These are phyloP conservation scores for Coemansia biformis DNA, from an alignment of 192 early-diverging fungal genomes.

Conservation along the genomic window DNA sequence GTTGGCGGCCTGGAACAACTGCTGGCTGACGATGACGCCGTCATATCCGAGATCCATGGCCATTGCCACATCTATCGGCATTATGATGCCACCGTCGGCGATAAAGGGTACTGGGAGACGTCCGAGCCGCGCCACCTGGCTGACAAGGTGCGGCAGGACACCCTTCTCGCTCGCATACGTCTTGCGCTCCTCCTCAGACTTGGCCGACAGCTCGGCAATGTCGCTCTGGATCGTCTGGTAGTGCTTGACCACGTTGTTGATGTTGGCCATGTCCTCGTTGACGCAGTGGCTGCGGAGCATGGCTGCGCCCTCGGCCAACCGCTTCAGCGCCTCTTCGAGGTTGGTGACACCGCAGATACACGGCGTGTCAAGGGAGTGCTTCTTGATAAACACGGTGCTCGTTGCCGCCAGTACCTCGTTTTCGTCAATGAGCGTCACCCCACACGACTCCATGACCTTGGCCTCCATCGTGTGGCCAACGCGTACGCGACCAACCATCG, in stretches of 20 bases:
- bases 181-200: too few relatives aligned
- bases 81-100: constrained; percentile 89
- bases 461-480: constrained; percentile 8
- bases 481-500: constrained; percentile 4
- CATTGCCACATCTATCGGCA: constrained; percentile 91
- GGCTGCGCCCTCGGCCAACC: constrained; percentile 85
- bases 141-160: neutral
- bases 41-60: constrained; percentile 97
- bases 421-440: constrained; percentile 90
- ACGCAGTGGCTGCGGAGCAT: constrained; percentile 95
- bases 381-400: constrained; percentile 77
- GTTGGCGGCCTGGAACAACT: constrained; percentile 83
- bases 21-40: constrained; percentile 89
- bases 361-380: constrained; percentile 75
- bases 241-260: too few relatives aligned
- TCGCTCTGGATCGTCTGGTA: too few relatives aligned
- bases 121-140: neutral
- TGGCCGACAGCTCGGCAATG: too few relatives aligned
- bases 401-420: constrained; percentile 63
- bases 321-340: constrained; percentile 80
- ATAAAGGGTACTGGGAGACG: constrained; percentile 96
- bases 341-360: constrained; percentile 87
- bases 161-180: too few relatives aligned
- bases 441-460: constrained; percentile 74
- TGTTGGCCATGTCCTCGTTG: constrained; percentile 69